Evolutionary conservation across 2,329 filamentous ascomycete genomes (phyloP), one percentile per base, ranked within the genome.

Genomic region (Cladophialophora immunda): DNA sequence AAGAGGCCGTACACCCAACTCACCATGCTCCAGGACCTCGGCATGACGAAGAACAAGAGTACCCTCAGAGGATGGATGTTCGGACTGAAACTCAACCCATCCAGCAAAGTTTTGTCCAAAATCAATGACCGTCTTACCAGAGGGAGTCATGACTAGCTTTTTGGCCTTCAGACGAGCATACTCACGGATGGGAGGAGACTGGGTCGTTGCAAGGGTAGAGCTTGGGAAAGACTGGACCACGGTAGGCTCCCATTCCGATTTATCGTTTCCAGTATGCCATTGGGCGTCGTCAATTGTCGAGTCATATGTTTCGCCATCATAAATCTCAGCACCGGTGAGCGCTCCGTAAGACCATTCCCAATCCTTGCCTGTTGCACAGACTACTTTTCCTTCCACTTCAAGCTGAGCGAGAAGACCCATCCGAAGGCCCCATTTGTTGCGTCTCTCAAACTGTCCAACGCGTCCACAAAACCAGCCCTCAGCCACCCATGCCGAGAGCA

Each of bases 41-140:
- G 85, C 82, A 71, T 88, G 86, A 0, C 73, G 74, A 13, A 89
- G 75, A n/a, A n/a, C n/a, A n/a, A 78, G 15, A 45, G 25, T 58
- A 4, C 68, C 25, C 74, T 70, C 72, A n/a, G n/a, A n/a, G n/a
- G n/a, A n/a, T n/a, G n/a, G n/a, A n/a, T n/a, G n/a, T 2, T 87
- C 69, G 0, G 76, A 74, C 25, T 54, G 15, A 7, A 25, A 22
- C 25, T 25, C 15, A 1, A 87, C 63, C 70, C 79, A 80, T 1
- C 86, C 86, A 0, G 87, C 85, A 0, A 88, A 75, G 68, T 88
- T 87, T 71, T 88, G 86, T 1, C 85, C 85, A 73, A 88, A 87
- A 68, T 88, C 85, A 36, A 88, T 65, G 1, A 87, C 74, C 0
- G 76, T 81, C 69, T 84, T 84, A 4, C 83, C 83, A 0, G 80